Percentiles rank a stretch among this genome's conserved stretches.
phyloP scores from a whole-genome alignment of 768 basidiomycete species.

The Boletus edulis region DNA sequence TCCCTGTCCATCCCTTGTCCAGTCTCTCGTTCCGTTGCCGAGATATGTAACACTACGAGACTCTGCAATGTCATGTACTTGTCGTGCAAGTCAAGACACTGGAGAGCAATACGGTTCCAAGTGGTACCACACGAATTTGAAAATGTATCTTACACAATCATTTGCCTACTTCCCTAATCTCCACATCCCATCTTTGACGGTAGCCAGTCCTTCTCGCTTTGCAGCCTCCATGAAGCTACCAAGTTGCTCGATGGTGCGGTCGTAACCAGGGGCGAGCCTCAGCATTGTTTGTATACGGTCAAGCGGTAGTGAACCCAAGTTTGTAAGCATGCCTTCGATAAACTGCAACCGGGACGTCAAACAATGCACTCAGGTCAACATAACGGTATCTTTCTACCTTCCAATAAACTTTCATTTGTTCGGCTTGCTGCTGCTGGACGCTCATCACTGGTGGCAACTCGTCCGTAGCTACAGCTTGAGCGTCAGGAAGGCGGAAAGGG shows the following conservation, averaged over 20 bases:
- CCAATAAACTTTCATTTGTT: constrained; percentile 88
- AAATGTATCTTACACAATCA: background rate
- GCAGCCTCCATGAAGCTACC: constrained; percentile 79
- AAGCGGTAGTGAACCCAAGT: constrained; percentile 69
- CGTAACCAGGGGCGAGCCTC: constrained; percentile 79
- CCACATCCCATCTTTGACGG: constrained; percentile 71
- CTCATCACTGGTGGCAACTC: constrained; percentile 49
- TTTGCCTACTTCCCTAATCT: constrained; percentile 36
- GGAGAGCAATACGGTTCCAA: background rate
- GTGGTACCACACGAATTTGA: background rate
- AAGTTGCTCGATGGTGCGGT: constrained; percentile 77
- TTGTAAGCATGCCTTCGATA: constrained; percentile 90
- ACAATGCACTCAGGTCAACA: background rate
- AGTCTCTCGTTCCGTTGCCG: constrained; percentile 70
- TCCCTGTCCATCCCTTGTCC: constrained; percentile 81
- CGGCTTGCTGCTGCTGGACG: constrained; percentile 72
- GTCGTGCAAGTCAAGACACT: constrained; percentile 47
- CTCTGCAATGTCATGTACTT: constrained; percentile 89
- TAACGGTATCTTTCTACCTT: constrained; percentile 48
- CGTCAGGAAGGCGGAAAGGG: background rate
- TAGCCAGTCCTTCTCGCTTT: constrained; percentile 71
- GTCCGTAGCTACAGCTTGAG: constrained; percentile 29
- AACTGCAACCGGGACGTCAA: constrained; percentile 45
- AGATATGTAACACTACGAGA: constrained; percentile 80
- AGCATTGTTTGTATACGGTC: constrained; percentile 91